phyloP scores from a whole-genome alignment of 2,329 filamentous ascomycete genomes.

The Colletotrichum ledebouriae region DNA sequence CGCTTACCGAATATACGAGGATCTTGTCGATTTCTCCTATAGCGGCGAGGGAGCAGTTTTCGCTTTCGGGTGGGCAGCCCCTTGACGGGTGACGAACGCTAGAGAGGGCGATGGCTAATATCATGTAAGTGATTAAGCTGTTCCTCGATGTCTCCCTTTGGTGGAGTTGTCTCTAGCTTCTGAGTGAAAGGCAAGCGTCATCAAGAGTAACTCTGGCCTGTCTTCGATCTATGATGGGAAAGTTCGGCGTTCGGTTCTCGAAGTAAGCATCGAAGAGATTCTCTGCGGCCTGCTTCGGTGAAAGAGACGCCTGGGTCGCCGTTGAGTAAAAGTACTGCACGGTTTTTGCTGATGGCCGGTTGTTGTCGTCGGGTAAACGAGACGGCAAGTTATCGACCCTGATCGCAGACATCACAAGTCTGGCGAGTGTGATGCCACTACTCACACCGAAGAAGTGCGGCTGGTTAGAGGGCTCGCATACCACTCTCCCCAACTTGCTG shows the following conservation, averaged over 20 bases:
- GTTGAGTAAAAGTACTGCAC: not conserved
- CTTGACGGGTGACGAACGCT: conserved; percentile 46
- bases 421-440: conserved; percentile 51
- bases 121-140: conserved; percentile 51
- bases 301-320: conserved; percentile 46
- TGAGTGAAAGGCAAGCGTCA: conserved; percentile 44
- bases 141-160: conserved; percentile 43
- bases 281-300: conserved; percentile 50
- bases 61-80: conserved; percentile 47
- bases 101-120: conserved; percentile 51
- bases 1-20: conserved; percentile 49
- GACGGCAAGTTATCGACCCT: conserved; percentile 38
- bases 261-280: conserved; percentile 52
- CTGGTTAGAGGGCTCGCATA: conserved; percentile 43
- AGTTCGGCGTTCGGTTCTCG: conserved; percentile 51
- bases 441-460: conserved; percentile 51
- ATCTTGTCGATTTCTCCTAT: conserved; percentile 48
- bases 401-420: conserved; percentile 51
- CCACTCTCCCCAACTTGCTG: conserved; percentile 43
- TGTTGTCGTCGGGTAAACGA: not conserved
- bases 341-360: not conserved
- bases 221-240: conserved; percentile 48
- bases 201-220: conserved; percentile 46
- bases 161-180: conserved; percentile 17
- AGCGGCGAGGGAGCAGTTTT: conserved; percentile 52